Conservation (phyloP, 2,329 filamentous ascomycete species). For the Aspergillus jensenii region DNA sequence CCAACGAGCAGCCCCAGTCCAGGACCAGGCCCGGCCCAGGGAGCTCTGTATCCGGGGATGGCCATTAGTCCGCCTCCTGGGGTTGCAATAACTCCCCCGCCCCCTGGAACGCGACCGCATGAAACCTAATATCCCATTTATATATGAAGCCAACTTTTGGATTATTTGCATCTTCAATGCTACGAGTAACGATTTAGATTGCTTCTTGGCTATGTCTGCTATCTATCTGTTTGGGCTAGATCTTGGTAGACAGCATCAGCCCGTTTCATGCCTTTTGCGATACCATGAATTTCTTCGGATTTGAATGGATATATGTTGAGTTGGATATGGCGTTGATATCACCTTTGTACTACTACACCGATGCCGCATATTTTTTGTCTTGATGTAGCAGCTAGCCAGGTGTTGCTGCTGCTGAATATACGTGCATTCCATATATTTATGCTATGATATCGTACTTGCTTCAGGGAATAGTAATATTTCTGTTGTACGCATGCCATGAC, state of each 20-base stretch:
- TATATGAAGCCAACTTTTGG: neutral
- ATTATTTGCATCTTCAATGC: neutral
- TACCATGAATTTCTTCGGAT: neutral
- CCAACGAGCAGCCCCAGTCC: neutral
- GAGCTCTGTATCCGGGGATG: neutral
- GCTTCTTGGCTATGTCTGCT: neutral
- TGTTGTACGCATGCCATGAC: too few species aligned
- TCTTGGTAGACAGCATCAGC: neutral
- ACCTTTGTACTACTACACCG: neutral
- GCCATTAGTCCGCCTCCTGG: neutral
- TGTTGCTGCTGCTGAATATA: neutral
- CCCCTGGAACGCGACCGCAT: neutral
- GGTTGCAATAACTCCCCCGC: neutral
- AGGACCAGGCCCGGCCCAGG: neutral
- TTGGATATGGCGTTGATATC: conserved; percentile 11
- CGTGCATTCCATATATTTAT: neutral
- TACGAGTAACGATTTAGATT: neutral
- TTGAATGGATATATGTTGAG: neutral
- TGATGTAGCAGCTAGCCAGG: neutral
- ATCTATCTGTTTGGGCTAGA: neutral
- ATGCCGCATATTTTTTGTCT: neutral
- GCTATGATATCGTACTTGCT: neutral
- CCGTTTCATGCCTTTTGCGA: neutral
- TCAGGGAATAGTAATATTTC: neutral
- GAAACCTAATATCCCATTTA: neutral